Evolutionary conservation across 2,329 filamentous ascomycete genomes (phyloP).

Genomic region (Geosmithia morbida): DNA sequence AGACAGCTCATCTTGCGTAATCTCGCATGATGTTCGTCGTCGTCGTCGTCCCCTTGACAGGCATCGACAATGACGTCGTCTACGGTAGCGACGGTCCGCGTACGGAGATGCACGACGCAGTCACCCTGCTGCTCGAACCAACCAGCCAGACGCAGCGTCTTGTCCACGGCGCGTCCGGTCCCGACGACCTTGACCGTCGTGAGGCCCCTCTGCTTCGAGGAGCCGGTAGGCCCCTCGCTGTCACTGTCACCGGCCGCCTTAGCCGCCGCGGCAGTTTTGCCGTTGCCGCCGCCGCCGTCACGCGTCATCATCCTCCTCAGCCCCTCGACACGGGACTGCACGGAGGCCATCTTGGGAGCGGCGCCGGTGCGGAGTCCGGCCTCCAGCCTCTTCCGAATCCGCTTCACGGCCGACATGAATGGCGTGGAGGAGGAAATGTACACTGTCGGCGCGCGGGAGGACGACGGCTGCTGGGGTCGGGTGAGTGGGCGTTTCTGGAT

Average conservation of each 20-base stretch:
- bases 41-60: slow-evolving; percentile 14
- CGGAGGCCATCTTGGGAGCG: slow-evolving; percentile 30
- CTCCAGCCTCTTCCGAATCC: slow-evolving; percentile 48
- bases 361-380: slow-evolving; percentile 25
- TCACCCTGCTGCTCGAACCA: slow-evolving; percentile 50
- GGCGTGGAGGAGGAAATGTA: slow-evolving; percentile 52
- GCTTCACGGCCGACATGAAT: slow-evolving; percentile 53
- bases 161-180: slow-evolving; percentile 52
- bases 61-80: slow-evolving; percentile 42
- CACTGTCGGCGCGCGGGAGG: slow-evolving; percentile 32
- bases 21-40: slow-evolving; percentile 22
- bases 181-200: slow-evolving; percentile 42
- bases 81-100: slow-evolving; percentile 47
- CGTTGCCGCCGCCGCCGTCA: background rate
- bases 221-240: slow-evolving; percentile 7
- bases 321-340: slow-evolving; percentile 29
- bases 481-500: slow-evolving; percentile 33
- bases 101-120: slow-evolving; percentile 43
- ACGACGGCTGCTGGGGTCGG: slow-evolving; percentile 23
- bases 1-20: slow-evolving; percentile 35
- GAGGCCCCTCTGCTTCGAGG: no score
- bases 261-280: no score
- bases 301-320: slow-evolving; percentile 16
- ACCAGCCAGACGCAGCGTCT: slow-evolving; percentile 44
- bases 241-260: slow-evolving; percentile 5